Base-by-base conservation (phyloP, 495 filamentous ascomycete genomes). In the Jackrogersella minutella region DNA sequence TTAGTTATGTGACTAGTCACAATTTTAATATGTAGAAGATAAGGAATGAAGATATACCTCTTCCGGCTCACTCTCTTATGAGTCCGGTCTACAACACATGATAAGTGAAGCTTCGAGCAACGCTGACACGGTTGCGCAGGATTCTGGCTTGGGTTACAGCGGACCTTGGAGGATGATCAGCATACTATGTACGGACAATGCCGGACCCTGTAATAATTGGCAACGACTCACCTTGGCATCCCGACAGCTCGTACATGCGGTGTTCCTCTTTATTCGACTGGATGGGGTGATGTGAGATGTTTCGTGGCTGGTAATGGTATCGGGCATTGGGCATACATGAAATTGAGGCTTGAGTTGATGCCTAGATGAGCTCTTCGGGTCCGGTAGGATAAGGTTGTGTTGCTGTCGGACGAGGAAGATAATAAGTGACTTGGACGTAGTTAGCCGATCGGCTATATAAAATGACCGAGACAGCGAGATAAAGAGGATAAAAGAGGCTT, bases 11-110 rank as follows among this genome's bases (percentile, higher is more conserved):
- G n/a, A n/a, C n/a, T 13, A 46, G 21, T 26, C 9, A 3, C 21
- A 72, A n/a, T n/a, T 64, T 47, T 2, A 49, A 17, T 17, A 11
- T 50, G 24, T 17, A 34, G 17, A 16, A 53, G 40, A 58, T 19
- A 26, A 10, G 41, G 26, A 51, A 16, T 9, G 39, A 11, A 11
- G 19, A 14, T 28, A 19, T 66, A 79, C 77, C 78, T 81, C 64
- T 75, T 70, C 28, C 78, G 71, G 10, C 76, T 78, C 30, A 79
- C 70, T 22, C 79, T 73, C 66, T 81, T 82, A 52, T 82, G 77
- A 62, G 75, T 74, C 59, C 77, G 81, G 36, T 82, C 78, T 22
- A 82, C 78, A 3, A 82, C 70, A 36, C 79, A 82, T 10, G 74
- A 67, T 30, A 79, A 70, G 65, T 78, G 74, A 46, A 82, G 73